phyloP scores from a whole-genome alignment of 2,329 filamentous ascomycete genomes.

The Cyclaneusma minus region DNA sequence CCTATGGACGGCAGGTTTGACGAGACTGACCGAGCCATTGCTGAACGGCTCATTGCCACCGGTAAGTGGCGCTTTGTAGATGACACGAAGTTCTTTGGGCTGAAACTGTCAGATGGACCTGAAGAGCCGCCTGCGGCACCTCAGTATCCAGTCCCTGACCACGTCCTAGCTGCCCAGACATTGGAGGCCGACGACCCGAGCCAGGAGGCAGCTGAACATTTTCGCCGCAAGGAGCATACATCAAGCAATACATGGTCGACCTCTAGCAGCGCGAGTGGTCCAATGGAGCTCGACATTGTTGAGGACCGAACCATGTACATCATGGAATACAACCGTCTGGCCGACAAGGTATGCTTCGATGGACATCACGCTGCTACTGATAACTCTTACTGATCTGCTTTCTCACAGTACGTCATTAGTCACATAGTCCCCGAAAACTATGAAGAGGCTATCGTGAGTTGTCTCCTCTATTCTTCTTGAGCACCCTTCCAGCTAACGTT shows the following conservation, averaged over 20 bases:
- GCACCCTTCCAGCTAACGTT: conserved; percentile 1
- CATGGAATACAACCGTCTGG: conserved; percentile 43
- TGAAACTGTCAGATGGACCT: too few relatives aligned
- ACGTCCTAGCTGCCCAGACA: too few relatives aligned
- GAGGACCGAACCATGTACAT: conserved; percentile 33
- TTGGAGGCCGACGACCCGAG: too few relatives aligned
- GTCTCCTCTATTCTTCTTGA: background rate
- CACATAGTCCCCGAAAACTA: conserved; percentile 12
- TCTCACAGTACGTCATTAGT: conserved; percentile 34
- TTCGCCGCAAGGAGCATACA: conserved; percentile 13
- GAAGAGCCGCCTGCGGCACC: too few relatives aligned
- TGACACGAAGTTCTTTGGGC: too few relatives aligned
- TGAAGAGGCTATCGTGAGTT: conserved; percentile 9
- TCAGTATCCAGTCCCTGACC: too few relatives aligned
- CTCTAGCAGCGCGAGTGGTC: conserved; percentile 32
- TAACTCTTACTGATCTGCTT: background rate
- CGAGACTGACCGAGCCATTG: too few relatives aligned
- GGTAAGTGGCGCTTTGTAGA: too few relatives aligned
- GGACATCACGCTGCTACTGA: background rate
- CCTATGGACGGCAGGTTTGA: too few relatives aligned
- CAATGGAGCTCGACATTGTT: conserved; percentile 32
- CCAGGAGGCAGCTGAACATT: too few relatives aligned
- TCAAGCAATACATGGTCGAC: conserved; percentile 43
- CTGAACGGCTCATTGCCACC: too few relatives aligned
- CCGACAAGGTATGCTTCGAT: conserved; percentile 36